Percentiles rank a stretch among this genome's conserved stretches.
Evolutionary conservation across 495 filamentous ascomycete genomes (phyloP).

Genomic region (Neurospora sp.): DNA sequence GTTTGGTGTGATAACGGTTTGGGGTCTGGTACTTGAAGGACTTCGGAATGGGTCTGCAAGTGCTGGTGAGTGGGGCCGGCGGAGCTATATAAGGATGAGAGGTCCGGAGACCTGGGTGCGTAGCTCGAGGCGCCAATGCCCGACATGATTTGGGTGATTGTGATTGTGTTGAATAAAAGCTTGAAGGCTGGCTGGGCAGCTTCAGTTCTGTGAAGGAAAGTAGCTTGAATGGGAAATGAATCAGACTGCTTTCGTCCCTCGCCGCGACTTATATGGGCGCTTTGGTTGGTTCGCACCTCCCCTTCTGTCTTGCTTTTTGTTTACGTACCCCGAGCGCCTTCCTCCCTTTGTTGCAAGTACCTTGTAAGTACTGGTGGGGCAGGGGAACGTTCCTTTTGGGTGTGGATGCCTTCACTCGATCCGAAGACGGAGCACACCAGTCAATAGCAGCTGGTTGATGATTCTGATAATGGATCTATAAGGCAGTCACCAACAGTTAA

Average conservation of each 20-base stretch:
- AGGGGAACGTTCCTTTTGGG: background rate
- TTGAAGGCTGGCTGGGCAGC: background rate
- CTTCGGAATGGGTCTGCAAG: conserved; percentile 7
- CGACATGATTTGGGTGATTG: conserved; percentile 25
- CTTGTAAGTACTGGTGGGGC: background rate
- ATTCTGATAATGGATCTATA: background rate
- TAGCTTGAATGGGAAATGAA: background rate
- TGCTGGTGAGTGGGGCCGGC: conserved; percentile 16
- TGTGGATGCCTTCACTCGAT: background rate
- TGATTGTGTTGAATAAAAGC: background rate
- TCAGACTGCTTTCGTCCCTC: background rate
- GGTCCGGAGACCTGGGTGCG: conserved; percentile 47
- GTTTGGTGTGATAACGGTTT: conserved; percentile 15
- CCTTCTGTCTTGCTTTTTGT: background rate
- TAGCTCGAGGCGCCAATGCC: conserved; percentile 30
- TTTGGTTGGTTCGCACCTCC: background rate
- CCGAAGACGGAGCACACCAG: background rate
- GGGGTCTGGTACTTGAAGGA: conserved; percentile 3
- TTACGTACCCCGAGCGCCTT: background rate
- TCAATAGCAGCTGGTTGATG: background rate
- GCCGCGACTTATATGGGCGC: background rate
- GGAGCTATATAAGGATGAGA: conserved; percentile 38
- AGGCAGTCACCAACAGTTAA: background rate
- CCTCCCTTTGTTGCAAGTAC: background rate
- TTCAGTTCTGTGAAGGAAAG: background rate